These are phyloP conservation scores for Saccharomycopsis fermentans DNA, from an alignment of 805 yeast genomes.

Conservation along the genomic window DNA sequence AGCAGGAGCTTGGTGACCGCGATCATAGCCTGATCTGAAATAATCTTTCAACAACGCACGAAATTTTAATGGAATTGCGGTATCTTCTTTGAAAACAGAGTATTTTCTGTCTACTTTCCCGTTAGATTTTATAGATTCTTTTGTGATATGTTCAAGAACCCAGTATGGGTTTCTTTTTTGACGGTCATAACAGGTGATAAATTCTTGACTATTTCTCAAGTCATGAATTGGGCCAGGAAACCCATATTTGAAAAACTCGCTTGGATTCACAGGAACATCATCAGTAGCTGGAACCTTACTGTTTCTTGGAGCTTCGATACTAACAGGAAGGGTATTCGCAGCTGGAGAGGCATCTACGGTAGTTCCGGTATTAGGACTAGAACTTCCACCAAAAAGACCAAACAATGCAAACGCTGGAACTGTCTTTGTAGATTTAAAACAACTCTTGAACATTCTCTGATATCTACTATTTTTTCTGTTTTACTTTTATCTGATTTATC, in stretches of 20 bases:
- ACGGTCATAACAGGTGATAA: constrained; percentile 79
- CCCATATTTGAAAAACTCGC: constrained; percentile 80
- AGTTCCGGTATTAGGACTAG: not conserved
- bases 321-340: not conserved
- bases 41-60: constrained; percentile 74
- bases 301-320: not conserved
- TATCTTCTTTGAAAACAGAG: constrained; percentile 83
- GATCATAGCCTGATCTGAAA: constrained; percentile 89
- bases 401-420: constrained; percentile 1
- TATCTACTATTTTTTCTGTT: not conserved
- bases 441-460: not conserved
- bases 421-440: not conserved
- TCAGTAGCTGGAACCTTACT: not conserved
- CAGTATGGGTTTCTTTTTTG: constrained; percentile 77
- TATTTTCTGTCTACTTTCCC: constrained; percentile 65
- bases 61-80: constrained; percentile 61
- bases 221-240: constrained; percentile 95
- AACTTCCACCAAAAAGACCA: constrained; percentile 7
- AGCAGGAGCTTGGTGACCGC: constrained; percentile 98
- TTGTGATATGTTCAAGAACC: constrained; percentile 80
- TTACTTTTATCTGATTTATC: not conserved
- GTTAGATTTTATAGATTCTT: constrained; percentile 45
- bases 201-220: constrained; percentile 60
- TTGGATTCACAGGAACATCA: constrained; percentile 44
- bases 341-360: not conserved